A percentile compares a stretch with the other conserved stretches of the same genome.
phyloP scores from a whole-genome alignment of 441 rosid genomes.

The Oxalis stricta region DNA sequence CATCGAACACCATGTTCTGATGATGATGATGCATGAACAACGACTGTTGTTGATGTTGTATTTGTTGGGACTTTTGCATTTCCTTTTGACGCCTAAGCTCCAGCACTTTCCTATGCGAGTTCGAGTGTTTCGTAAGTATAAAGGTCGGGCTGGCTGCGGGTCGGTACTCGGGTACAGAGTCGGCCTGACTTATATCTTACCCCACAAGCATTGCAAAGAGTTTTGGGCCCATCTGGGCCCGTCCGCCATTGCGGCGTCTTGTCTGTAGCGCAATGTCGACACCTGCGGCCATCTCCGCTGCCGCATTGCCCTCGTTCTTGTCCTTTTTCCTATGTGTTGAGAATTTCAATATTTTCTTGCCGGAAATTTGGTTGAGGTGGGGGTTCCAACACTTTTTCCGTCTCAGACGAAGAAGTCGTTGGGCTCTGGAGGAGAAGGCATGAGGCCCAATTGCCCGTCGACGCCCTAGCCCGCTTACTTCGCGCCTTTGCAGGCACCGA shows the following conservation, averaged over 20 bases:
- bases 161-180: slow-evolving; percentile 75
- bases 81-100: slow-evolving; percentile 89
- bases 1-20: slow-evolving; percentile 39
- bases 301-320: slow-evolving; percentile 13
- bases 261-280: slow-evolving; percentile 79
- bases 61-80: slow-evolving; percentile 26
- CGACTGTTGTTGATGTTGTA: slow-evolving; percentile 30
- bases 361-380: slow-evolving; percentile 1
- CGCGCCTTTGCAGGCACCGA: slow-evolving; percentile 79
- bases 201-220: slow-evolving; percentile 83
- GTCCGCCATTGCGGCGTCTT: slow-evolving; percentile 97
- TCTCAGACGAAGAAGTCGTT: slow-evolving; percentile 22
- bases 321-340: slow-evolving; percentile 17
- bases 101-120: slow-evolving; percentile 79
- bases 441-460: slow-evolving; percentile 75
- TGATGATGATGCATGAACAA: slow-evolving; percentile 35
- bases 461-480: slow-evolving; percentile 80
- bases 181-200: slow-evolving; percentile 82
- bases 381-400: slow-evolving; percentile 12
- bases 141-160: slow-evolving; percentile 91
- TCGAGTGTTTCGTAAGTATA: slow-evolving; percentile 66
- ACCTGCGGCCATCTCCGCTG: slow-evolving; percentile 33
- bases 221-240: slow-evolving; percentile 90
- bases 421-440: slow-evolving; percentile 47
- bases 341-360: slow-evolving; percentile 20